Evolutionary conservation across 106 monocot species (phyloP).

Genomic region (Acanthochlamys bracteata): DNA sequence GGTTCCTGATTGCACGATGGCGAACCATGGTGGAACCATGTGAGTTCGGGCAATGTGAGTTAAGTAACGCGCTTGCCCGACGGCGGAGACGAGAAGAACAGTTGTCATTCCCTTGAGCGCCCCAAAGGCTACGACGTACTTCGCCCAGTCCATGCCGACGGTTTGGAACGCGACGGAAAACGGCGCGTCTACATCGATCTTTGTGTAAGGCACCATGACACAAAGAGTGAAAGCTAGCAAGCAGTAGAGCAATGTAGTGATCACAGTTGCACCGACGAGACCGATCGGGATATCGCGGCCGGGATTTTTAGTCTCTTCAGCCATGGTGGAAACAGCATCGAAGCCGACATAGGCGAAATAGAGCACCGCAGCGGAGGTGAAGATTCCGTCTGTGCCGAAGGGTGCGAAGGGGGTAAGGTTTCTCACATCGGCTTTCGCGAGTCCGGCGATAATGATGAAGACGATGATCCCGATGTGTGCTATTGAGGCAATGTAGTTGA

Average conservation of each 20-base stretch:
- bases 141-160: slow-evolving; percentile 26
- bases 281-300: slow-evolving; percentile 2
- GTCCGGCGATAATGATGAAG: slow-evolving; percentile 2
- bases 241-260: not conserved
- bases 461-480: not conserved
- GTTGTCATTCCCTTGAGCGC: slow-evolving; percentile 37
- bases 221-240: not conserved
- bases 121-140: slow-evolving; percentile 32
- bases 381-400: not conserved
- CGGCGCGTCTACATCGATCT: not conserved
- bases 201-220: not conserved
- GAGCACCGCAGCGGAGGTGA: slow-evolving; percentile 1
- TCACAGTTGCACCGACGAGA: not conserved
- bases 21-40: slow-evolving; percentile 31
- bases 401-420: slow-evolving; percentile 1
- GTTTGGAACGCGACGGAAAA: not conserved
- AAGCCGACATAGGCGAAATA: not conserved
- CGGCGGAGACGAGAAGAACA: slow-evolving; percentile 20
- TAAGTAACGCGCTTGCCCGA: slow-evolving; percentile 30
- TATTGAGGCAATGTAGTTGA: slow-evolving; percentile 1
- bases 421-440: not conserved
- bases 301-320: slow-evolving; percentile 1
- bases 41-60: slow-evolving; percentile 33
- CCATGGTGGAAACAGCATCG: slow-evolving; percentile 1
- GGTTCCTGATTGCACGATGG: slow-evolving; percentile 9